phyloP scores from a whole-genome alignment of 768 basidiomycete species.

The Lentinula aciculospora region DNA sequence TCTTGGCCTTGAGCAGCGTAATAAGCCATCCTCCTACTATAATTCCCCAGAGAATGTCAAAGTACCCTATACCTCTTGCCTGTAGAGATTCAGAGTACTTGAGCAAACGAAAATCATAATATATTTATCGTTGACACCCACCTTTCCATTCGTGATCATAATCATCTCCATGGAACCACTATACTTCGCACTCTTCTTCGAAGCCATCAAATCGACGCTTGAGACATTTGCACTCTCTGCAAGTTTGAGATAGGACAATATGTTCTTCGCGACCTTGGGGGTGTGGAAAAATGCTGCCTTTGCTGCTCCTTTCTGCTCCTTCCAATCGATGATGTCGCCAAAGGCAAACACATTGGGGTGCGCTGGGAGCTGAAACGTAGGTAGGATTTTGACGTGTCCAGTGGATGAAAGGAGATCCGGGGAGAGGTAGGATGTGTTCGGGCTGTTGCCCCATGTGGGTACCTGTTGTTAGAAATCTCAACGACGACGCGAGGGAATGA shows the following conservation, averaged over 20 bases:
- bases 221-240: constrained; percentile 32
- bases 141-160: constrained; percentile 48
- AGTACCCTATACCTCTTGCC: constrained; percentile 36
- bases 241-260: constrained; percentile 35
- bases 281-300: constrained; percentile 45
- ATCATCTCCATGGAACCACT: constrained; percentile 48
- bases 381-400: constrained; percentile 44
- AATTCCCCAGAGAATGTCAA: constrained; percentile 41
- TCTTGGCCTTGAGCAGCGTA: constrained; percentile 31
- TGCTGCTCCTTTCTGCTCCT: constrained; percentile 52
- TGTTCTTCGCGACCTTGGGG: constrained; percentile 40
- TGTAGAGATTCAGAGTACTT: constrained; percentile 11
- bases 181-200: constrained; percentile 38
- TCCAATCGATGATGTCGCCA: constrained; percentile 61
- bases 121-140: constrained; percentile 12
- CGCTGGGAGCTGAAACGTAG: constrained; percentile 49
- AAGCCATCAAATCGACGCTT: constrained; percentile 31
- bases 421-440: constrained; percentile 31
- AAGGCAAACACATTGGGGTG: constrained; percentile 47
- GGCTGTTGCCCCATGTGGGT: constrained; percentile 15
- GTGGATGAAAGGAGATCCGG: constrained; percentile 25
- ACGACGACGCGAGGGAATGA: neutral
- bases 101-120: neutral
- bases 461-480: neutral
- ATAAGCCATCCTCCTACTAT: constrained; percentile 42